These are phyloP conservation scores for Penicillium sp. DNA, from an alignment of 2,329 filamentous ascomycete genomes.

Conservation along the genomic window DNA sequence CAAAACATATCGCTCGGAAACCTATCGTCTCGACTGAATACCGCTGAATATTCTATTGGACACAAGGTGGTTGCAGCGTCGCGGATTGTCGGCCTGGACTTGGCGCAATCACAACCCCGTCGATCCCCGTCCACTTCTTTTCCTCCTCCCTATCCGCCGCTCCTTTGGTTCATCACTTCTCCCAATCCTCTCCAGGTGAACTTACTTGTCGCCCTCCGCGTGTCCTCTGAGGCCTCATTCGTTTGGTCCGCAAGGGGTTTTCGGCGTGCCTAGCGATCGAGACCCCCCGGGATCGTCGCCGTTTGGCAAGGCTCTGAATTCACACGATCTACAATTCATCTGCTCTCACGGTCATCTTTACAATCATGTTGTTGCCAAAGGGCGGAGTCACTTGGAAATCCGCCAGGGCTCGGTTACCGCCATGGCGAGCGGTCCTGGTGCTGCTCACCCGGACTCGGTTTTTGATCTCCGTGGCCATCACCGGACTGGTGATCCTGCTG, in stretches of 20 bases:
- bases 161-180: constrained; percentile 1
- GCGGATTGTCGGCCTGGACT: constrained; percentile 11
- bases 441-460: constrained; percentile 73
- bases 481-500: constrained; percentile 68
- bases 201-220: constrained; percentile 7
- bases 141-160: constrained; percentile 13
- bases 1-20: too few species aligned
- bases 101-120: constrained; percentile 15
- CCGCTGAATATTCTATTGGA: too few species aligned
- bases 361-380: constrained; percentile 79
- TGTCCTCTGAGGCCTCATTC: constrained; percentile 22
- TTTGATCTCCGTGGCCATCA: constrained; percentile 64
- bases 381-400: constrained; percentile 90
- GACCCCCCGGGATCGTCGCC: constrained; percentile 16
- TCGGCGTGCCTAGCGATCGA: constrained; percentile 14
- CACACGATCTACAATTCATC: constrained; percentile 1
- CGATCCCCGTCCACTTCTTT: constrained; percentile 19
- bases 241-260: constrained; percentile 23
- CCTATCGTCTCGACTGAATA: too few species aligned
- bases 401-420: constrained; percentile 70
- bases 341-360: constrained; percentile 4
- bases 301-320: constrained; percentile 16
- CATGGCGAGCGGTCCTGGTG: constrained; percentile 63
- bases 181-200: constrained; percentile 1
- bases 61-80: too few species aligned